These are phyloP conservation scores for Cystobasidiaceae sp. DNA, from an alignment of 1,284 basidiomycete species.

Conservation along the genomic window DNA sequence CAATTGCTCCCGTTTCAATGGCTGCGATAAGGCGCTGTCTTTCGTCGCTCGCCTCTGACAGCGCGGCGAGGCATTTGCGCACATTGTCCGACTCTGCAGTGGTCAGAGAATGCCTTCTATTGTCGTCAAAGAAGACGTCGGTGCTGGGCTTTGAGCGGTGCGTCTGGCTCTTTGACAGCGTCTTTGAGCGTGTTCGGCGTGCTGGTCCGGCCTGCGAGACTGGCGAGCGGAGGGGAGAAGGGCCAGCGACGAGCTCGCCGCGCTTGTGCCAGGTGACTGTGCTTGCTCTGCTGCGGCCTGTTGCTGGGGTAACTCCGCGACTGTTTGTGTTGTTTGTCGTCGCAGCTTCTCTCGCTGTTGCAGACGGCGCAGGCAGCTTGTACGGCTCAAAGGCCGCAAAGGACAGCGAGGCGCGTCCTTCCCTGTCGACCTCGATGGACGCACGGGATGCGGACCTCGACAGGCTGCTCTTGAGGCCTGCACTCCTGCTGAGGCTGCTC, in stretches of 20 bases:
- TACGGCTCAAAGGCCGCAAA: constrained; percentile 1
- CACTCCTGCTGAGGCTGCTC: too few species aligned
- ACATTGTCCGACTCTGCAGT: background rate
- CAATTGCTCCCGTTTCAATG: too few species aligned
- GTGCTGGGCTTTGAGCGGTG: background rate
- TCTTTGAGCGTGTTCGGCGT: constrained; percentile 3
- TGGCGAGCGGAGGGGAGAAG: background rate
- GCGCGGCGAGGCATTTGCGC: background rate
- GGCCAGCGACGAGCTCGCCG: background rate
- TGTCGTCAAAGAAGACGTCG: background rate
- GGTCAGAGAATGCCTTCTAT: background rate
- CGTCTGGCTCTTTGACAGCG: background rate
- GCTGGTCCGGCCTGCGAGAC: constrained; percentile 1
- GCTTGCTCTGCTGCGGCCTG: background rate
- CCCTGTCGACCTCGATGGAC: background rate
- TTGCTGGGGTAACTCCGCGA: too few species aligned
- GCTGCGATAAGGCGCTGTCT: too few species aligned
- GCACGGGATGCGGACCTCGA: background rate
- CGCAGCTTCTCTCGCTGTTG: background rate
- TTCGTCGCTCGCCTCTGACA: too few species aligned
- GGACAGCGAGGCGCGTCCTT: constrained; percentile 11
- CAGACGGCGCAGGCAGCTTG: background rate
- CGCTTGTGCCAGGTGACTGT: background rate
- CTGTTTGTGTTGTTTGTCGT: background rate
- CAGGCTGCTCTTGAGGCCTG: too few species aligned